Percentiles rank a stretch among this genome's conserved stretches.
Conservation (phyloP, 2,329 filamentous ascomycete genomes). For the Xylaria hypoxylon region DNA sequence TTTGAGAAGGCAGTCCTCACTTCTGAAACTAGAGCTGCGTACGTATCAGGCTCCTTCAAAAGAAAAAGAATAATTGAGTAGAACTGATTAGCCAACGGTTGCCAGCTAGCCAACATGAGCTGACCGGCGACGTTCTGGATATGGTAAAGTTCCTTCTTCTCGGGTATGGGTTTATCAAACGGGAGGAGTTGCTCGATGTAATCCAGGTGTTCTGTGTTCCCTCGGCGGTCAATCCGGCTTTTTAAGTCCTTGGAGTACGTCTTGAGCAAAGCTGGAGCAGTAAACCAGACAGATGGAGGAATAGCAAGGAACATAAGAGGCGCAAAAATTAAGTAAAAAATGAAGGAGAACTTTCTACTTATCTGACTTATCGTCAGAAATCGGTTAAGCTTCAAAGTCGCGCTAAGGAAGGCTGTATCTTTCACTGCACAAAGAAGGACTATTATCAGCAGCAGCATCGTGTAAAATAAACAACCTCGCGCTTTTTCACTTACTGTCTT, state of each 20-base stretch:
- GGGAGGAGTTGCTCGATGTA: constrained; percentile 45
- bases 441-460: not conserved
- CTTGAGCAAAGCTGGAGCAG: constrained; percentile 23
- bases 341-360: constrained; percentile 29
- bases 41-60: constrained; percentile 26
- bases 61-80: constrained; percentile 36
- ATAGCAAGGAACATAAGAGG: constrained; percentile 36
- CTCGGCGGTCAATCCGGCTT: constrained; percentile 40
- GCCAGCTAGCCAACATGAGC: constrained; percentile 39
- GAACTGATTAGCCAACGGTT: constrained; percentile 43
- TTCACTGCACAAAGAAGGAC: constrained; percentile 19
- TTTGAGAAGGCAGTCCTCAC: constrained; percentile 39
- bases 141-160: constrained; percentile 38
- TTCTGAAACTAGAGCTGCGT: constrained; percentile 32
- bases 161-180: constrained; percentile 33
- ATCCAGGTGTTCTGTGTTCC: constrained; percentile 41
- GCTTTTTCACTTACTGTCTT: constrained; percentile 36
- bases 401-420: constrained; percentile 21
- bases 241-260: constrained; percentile 37
- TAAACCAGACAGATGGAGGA: constrained; percentile 27
- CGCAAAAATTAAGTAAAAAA: constrained; percentile 33
- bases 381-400: constrained; percentile 18
- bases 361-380: constrained; percentile 28
- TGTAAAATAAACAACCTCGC: not conserved
- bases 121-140: constrained; percentile 41